phyloP scores from a whole-genome alignment of 2,329 filamentous ascomycete species.

The Bipolaris cookei region DNA sequence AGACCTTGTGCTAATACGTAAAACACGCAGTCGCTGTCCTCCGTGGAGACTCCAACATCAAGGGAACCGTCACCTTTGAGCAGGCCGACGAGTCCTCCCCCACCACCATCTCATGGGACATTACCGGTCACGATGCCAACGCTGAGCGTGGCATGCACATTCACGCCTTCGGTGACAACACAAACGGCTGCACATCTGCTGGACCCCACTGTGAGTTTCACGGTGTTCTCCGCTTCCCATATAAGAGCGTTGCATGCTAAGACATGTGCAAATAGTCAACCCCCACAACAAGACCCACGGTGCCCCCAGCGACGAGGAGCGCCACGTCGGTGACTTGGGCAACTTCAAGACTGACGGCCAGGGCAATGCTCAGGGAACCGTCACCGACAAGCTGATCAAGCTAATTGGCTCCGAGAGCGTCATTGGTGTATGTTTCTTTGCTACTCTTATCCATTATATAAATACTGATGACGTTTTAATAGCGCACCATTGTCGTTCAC shows the following conservation, averaged over 20 bases:
- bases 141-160: conserved; percentile 98
- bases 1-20: conserved; percentile 8
- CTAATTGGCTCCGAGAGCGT: conserved; percentile 95
- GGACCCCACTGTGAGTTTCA: conserved; percentile 86
- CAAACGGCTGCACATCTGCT: conserved; percentile 98
- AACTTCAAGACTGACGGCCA: conserved; percentile 96
- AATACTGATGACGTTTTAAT: conserved; percentile 19
- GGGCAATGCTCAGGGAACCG: conserved; percentile 84
- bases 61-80: conserved; percentile 93
- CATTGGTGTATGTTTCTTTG: conserved; percentile 72
- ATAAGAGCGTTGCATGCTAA: conserved; percentile 11
- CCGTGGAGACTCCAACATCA: conserved; percentile 96
- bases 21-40: conserved; percentile 79
- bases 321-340: conserved; percentile 96
- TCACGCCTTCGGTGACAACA: conserved; percentile 99
- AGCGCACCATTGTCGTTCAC: conserved; percentile 96
- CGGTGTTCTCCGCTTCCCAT: background rate
- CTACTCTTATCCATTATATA: background rate
- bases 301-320: conserved; percentile 78
- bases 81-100: conserved; percentile 81
- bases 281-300: conserved; percentile 92
- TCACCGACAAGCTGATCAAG: conserved; percentile 85
- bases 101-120: conserved; percentile 90
- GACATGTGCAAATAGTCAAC: conserved; percentile 72
- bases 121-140: conserved; percentile 90